phyloP scores from a whole-genome alignment of 1,139 yeast genomes.

The Lodderomyces beijingensis region DNA sequence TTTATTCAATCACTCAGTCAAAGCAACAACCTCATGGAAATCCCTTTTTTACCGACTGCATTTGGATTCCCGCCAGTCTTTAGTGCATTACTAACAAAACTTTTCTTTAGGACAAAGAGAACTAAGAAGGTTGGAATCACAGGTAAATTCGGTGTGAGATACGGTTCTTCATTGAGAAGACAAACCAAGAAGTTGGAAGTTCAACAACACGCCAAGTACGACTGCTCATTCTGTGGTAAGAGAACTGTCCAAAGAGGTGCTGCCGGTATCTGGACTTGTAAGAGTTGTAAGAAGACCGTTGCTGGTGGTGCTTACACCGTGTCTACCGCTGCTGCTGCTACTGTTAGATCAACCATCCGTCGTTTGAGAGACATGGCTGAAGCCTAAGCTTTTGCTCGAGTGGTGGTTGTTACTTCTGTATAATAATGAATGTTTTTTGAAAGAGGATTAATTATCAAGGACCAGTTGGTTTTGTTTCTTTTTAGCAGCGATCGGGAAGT shows the following conservation, averaged over 20 bases:
- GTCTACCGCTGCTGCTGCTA: conserved; percentile 99
- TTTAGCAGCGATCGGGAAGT: too few species aligned
- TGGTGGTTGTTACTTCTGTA: conserved; percentile 1
- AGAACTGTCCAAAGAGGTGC: conserved; percentile 97
- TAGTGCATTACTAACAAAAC: too few species aligned
- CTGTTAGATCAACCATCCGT: conserved; percentile 99
- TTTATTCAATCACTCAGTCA: too few species aligned
- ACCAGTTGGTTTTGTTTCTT: too few species aligned
- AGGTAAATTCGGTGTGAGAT: conserved; percentile 99
- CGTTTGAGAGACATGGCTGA: conserved; percentile 99
- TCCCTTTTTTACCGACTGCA: too few species aligned
- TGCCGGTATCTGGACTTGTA: conserved; percentile 98
- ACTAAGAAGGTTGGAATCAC: conserved; percentile 99
- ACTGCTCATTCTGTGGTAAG: conserved; percentile 99
- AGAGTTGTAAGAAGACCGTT: conserved; percentile 90
- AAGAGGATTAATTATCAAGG: too few species aligned
- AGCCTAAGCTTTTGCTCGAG: conserved; percentile 59
- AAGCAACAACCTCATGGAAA: too few species aligned
- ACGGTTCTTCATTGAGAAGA: conserved; percentile 99
- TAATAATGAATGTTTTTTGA: too few species aligned
- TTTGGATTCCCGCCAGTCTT: too few species aligned
- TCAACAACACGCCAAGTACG: conserved; percentile 98
- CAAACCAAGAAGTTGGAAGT: conserved; percentile 99
- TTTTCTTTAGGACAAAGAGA: conserved; percentile 83
- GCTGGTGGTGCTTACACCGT: conserved; percentile 99